Percentiles rank a stretch among this genome's conserved stretches.
Evolutionary conservation across 2,329 filamentous ascomycete genomes (phyloP).

Genomic region (Fusarium caatingaense): DNA sequence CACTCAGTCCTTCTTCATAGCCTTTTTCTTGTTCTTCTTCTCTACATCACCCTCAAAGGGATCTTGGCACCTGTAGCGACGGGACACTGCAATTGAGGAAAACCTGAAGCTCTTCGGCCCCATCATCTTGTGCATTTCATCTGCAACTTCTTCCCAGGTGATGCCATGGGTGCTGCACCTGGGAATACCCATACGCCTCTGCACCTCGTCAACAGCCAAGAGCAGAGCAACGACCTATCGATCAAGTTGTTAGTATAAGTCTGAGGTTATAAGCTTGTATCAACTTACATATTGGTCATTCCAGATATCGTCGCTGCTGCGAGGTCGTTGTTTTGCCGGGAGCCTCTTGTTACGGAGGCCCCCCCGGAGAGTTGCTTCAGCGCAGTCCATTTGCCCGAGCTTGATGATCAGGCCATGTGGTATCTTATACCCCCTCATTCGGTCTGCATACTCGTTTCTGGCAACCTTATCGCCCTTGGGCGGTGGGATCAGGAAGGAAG

Average conservation of each 20-base stretch:
- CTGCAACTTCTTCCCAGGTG: background rate
- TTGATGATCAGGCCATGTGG: background rate
- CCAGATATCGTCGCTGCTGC: background rate
- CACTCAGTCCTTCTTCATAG: background rate
- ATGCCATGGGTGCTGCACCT: background rate
- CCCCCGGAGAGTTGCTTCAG: background rate
- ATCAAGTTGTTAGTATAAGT: background rate
- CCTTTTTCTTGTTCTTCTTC: background rate
- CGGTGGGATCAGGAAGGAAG: background rate
- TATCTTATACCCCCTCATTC: background rate
- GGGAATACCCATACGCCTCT: background rate
- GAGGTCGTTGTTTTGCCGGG: background rate
- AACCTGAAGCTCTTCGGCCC: background rate
- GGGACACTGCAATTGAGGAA: background rate
- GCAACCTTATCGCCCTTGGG: background rate
- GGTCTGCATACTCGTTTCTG: background rate
- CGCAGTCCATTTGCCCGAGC: background rate
- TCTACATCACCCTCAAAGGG: background rate
- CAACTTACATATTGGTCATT: background rate
- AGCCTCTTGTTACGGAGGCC: background rate
- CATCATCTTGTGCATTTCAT: background rate
- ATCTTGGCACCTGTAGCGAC: background rate
- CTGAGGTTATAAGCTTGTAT: background rate
- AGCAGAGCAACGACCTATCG: background rate
- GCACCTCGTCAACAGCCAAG: background rate